Evolutionary conservation across 2,329 filamentous ascomycete genomes (phyloP), one percentile per base, ranked within the genome.

Genomic region (Sporothrix inflata): DNA sequence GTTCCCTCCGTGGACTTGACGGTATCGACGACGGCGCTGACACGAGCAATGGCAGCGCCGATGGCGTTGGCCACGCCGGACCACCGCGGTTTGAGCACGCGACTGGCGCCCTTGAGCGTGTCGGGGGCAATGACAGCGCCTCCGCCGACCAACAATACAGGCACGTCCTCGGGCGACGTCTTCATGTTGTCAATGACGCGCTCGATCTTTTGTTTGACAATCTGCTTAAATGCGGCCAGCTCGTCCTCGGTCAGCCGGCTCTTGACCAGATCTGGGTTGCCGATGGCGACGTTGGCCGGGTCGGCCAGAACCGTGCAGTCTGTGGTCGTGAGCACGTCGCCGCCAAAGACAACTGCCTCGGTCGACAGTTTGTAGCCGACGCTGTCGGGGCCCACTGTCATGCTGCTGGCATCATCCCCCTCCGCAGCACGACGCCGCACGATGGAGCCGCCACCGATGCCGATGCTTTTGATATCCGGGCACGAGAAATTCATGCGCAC

Each of bases 11-110:
- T 87, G 0, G 83, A 85, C 72, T 85, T 83, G 30, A 87, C 82
- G 0, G 83, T 84, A 72, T 88, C 86, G 11, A 86, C 81, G 0
- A 86, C 83, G 1, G 85, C 84, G 72, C 86, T 89, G 1, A 91
- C 87, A 51, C 87, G 81, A 1, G 88, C 87, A 72, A 88, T 89
- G 0, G 89, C 89, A 9, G 89, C 89, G 1, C 89, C 89, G 11
- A 91, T 88, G 0, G 89, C 89, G 76, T 91, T 91, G 9, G 89
- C 89, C 1, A 91, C 87, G 3, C 84, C 85, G 1, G 87, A 85
- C 81, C 84, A 89, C 53, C 84, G 80, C 0, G 88, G 88, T 74
- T 86, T 88, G 60, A 89, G 78, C 1, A 90, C 86, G 42, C 80
- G 82, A 73, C 85, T 87, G 9, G 88, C 88, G 1, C 88, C 88